Conservation (phyloP, 805 yeast genomes). For the Yarrowia sp. region DNA sequence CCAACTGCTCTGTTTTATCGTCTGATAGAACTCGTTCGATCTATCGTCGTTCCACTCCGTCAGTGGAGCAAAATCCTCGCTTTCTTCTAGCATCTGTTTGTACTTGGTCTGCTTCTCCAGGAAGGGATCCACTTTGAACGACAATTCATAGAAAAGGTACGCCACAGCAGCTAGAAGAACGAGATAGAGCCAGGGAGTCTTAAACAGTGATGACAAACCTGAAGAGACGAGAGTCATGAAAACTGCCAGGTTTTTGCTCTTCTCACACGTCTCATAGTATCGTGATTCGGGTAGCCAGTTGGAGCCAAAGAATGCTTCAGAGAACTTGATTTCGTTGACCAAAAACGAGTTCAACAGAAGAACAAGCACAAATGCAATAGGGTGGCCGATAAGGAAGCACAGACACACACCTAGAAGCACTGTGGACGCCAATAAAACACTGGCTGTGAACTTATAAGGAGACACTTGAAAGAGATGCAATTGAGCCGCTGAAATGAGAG, state of each 20-base stretch:
- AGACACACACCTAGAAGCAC: background rate
- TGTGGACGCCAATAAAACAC: background rate
- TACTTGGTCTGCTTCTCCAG: background rate
- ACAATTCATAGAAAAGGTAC: background rate
- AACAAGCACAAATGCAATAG: background rate
- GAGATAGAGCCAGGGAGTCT: background rate
- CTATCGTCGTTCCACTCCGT: slow-evolving; percentile 8
- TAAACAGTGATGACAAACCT: background rate
- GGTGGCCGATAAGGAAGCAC: background rate
- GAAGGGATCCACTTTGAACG: background rate
- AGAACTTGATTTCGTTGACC: slow-evolving; percentile 16
- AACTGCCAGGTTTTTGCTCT: background rate
- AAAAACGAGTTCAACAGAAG: slow-evolving; percentile 2
- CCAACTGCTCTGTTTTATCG: background rate
- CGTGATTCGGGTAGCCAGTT: slow-evolving; percentile 5
- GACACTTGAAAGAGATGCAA: background rate
- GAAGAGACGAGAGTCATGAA: background rate
- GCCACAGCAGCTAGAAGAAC: background rate
- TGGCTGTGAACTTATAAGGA: slow-evolving; percentile 7
- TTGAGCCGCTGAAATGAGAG: background rate
- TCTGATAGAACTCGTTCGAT: background rate
- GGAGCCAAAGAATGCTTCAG: slow-evolving; percentile 12
- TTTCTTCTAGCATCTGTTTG: slow-evolving; percentile 1
- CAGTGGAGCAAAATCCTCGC: background rate
- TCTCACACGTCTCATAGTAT: background rate